These are phyloP conservation scores for Corymbia maculata DNA, from an alignment of 345 rosid species.

Conservation along the genomic window DNA sequence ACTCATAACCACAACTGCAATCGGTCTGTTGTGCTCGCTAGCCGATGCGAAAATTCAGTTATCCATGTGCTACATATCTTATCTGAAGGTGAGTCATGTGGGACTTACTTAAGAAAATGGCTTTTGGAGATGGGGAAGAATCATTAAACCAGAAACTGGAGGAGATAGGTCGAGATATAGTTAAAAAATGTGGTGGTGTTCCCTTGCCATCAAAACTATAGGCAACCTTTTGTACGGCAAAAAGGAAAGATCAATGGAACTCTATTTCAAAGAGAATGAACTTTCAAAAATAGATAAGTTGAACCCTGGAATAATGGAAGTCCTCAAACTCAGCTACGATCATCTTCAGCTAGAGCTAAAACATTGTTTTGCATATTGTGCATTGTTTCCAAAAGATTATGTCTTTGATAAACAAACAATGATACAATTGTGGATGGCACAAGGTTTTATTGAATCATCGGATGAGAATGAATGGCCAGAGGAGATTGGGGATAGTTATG, in stretches of 20 bases:
- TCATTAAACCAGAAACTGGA: too few species aligned
- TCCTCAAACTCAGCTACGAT: background rate
- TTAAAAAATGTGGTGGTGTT: background rate
- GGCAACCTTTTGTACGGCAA: background rate
- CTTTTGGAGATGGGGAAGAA: background rate
- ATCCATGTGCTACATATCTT: too few species aligned
- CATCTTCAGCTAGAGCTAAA: background rate
- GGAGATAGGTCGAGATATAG: fast-evolving
- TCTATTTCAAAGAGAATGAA: background rate
- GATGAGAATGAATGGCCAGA: fast-evolving
- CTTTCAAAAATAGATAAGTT: background rate
- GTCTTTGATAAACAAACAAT: fast-evolving
- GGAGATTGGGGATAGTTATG: fast-evolving
- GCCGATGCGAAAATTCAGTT: too few species aligned
- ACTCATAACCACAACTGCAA: background rate
- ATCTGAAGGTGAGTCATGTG: background rate
- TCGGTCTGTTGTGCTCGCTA: fast-evolving
- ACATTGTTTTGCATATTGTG: background rate
- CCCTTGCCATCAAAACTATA: background rate
- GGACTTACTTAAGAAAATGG: background rate
- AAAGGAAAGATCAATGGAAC: background rate
- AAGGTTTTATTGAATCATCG: too few species aligned
- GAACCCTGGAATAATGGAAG: too few species aligned
- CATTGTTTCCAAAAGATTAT: background rate
- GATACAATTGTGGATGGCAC: background rate